Evolutionary conservation across 1,284 basidiomycete species (phyloP).

Genomic region (Sanghuangporus sanghuang): DNA sequence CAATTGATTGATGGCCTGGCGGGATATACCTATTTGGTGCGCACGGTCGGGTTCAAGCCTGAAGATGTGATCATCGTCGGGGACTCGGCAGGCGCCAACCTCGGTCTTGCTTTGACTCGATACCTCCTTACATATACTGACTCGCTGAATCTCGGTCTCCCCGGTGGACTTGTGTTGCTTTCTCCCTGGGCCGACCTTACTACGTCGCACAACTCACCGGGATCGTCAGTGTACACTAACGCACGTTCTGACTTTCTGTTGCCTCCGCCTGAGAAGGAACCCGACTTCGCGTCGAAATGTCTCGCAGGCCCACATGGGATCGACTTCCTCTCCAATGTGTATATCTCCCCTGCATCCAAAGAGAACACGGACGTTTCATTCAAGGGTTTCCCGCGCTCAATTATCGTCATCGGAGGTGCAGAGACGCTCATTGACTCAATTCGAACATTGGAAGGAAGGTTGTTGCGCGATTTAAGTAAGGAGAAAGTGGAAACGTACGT

Average conservation of each 20-base stretch:
- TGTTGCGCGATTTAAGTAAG: slow-evolving; percentile 26
- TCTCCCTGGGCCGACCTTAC: slow-evolving; percentile 57
- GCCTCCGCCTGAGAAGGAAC: background rate
- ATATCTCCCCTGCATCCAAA: slow-evolving; percentile 51
- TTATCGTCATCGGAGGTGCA: slow-evolving; percentile 47
- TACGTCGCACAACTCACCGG: slow-evolving; percentile 29
- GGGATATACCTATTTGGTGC: slow-evolving; percentile 40
- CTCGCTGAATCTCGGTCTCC: slow-evolving; percentile 32
- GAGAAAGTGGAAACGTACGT: slow-evolving; percentile 17
- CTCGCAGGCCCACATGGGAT: slow-evolving; percentile 30
- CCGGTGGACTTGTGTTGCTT: slow-evolving; percentile 46
- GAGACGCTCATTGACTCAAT: slow-evolving; percentile 51
- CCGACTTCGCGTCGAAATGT: background rate
- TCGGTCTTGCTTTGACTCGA: slow-evolving; percentile 37
- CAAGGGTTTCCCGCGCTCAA: slow-evolving; percentile 48
- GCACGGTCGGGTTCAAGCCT: slow-evolving; percentile 32
- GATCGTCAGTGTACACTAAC: slow-evolving; percentile 27
- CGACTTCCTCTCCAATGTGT: slow-evolving; percentile 38
- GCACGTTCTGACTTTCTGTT: slow-evolving; percentile 6
- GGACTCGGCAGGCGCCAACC: slow-evolving; percentile 52
- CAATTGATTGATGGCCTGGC: slow-evolving; percentile 44
- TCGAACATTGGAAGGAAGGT: slow-evolving; percentile 35
- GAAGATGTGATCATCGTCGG: slow-evolving; percentile 45
- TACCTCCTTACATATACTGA: slow-evolving; percentile 25
- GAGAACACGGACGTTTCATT: slow-evolving; percentile 33